phyloP scores from a whole-genome alignment of 2,329 filamentous ascomycete species.

The Stachybotrys chartarum region DNA sequence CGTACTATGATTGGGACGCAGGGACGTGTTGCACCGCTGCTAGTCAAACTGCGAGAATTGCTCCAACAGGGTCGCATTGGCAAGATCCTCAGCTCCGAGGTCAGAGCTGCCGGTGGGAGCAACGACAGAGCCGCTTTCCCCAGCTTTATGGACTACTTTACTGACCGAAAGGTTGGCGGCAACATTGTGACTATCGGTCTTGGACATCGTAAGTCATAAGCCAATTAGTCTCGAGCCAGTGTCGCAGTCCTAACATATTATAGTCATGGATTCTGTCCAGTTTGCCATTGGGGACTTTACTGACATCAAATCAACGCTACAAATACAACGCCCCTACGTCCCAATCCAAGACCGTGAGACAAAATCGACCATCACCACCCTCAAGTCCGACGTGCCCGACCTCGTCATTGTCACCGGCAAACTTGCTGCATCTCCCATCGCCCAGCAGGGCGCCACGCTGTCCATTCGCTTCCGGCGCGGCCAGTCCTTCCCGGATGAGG shows the following conservation, averaged over 20 bases:
- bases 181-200: conserved; percentile 35
- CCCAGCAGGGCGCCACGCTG: conserved; percentile 29
- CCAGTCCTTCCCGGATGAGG: conserved; percentile 38
- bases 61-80: conserved; percentile 40
- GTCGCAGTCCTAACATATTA: not conserved
- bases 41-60: conserved; percentile 35
- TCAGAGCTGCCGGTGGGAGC: conserved; percentile 29
- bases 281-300: not conserved
- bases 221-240: no score
- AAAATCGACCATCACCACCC: conserved; percentile 21
- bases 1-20: conserved; percentile 44
- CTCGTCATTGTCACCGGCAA: conserved; percentile 28
- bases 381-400: conserved; percentile 37
- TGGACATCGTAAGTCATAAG: conserved; percentile 28
- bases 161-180: conserved; percentile 38
- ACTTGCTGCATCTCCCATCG: conserved; percentile 17
- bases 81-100: conserved; percentile 42
- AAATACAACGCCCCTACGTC: not conserved
- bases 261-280: not conserved
- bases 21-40: conserved; percentile 35
- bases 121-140: conserved; percentile 22
- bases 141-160: conserved; percentile 37
- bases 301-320: not conserved
- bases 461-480: conserved; percentile 39
- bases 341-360: not conserved